Base-by-base conservation (phyloP, 108 stramenopile genomes). In the Pseudonitzschia multiseries region DNA sequence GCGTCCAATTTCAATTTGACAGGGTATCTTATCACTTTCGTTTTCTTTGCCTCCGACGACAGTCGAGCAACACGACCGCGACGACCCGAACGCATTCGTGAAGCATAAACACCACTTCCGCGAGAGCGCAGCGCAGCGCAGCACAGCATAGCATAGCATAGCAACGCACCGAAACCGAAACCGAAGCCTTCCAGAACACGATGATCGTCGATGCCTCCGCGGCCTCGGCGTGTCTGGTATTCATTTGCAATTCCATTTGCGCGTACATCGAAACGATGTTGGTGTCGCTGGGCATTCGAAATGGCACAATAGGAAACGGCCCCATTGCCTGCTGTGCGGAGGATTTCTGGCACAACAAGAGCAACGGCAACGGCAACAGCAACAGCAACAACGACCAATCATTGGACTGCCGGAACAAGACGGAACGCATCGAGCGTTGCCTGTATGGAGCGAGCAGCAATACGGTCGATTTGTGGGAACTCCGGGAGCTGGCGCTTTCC, bases 401-500 rank as follows among this genome's bases (percentile, higher is more conserved):
- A 40, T 67, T 36, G 20, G 44, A 67, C 17, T 50, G 65, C 28
- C 24, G 31, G 46, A 48, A 70, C 4, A 82, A 82, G 52, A 41
- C 24, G 20, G 36, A 70, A 33, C 40, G 61, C 10, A 84, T 84
- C 54, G 50, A 69, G 59, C 1, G 15, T 4, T 79, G 78, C 64
- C 63, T 84, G 36, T 36, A 5, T 36, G 36, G 4, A 6, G 36
- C 36, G 6, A 68, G 33, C 61, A 62, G 10, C 63, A 6, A 62
- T 1, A 26, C n/a, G 64, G 81, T 86, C 14, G 57, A 86, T 66
- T 46, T 79, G 33, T 86, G 85, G 86, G 69, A 83, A 46, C 43
- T 83, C 26, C 61, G 82, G 53, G 82, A 83, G 41, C 57, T 86
- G 24, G 79, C 86, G 33, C 61, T 83, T 52, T 65, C 69, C 15